A percentile compares a stretch with the other conserved stretches of the same genome.
Conservation (phyloP, 345 rosid species). For the Litchi chinensis region DNA sequence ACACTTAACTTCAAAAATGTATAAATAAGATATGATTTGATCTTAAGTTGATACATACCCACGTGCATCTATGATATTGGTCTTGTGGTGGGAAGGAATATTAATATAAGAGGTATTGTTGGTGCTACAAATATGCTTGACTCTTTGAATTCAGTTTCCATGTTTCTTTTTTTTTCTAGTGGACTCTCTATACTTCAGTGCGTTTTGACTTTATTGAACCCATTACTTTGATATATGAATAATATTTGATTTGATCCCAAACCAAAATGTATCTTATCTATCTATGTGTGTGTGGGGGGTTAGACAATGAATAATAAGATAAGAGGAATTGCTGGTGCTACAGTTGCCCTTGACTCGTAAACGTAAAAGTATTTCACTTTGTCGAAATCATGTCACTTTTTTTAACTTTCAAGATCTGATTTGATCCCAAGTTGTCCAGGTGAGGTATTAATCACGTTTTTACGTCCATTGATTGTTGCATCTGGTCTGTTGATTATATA, state of each 20-base stretch:
- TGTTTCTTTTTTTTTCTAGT: too few relatives aligned
- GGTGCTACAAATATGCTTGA: too few relatives aligned
- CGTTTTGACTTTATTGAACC: neutral
- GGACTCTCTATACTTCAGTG: too few relatives aligned
- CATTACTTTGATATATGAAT: neutral
- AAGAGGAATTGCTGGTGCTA: neutral
- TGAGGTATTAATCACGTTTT: neutral
- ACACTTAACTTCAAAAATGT: too few relatives aligned
- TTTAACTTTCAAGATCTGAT: neutral
- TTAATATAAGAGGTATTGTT: too few relatives aligned
- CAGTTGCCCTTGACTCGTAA: neutral
- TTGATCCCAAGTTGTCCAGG: neutral
- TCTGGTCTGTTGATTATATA: neutral
- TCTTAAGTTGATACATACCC: too few relatives aligned
- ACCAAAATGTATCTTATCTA: neutral
- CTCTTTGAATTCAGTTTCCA: too few relatives aligned
- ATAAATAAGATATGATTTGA: too few relatives aligned
- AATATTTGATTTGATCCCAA: neutral
- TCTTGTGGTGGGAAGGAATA: too few relatives aligned
- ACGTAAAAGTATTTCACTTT: neutral
- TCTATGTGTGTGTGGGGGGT: neutral
- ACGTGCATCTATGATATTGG: too few relatives aligned
- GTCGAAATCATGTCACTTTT: neutral
- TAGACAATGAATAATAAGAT: neutral
- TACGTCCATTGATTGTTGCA: neutral